Evolutionary conservation across 192 early-diverging fungal species (phyloP).

Genomic region (Backusella tuberculispora): DNA sequence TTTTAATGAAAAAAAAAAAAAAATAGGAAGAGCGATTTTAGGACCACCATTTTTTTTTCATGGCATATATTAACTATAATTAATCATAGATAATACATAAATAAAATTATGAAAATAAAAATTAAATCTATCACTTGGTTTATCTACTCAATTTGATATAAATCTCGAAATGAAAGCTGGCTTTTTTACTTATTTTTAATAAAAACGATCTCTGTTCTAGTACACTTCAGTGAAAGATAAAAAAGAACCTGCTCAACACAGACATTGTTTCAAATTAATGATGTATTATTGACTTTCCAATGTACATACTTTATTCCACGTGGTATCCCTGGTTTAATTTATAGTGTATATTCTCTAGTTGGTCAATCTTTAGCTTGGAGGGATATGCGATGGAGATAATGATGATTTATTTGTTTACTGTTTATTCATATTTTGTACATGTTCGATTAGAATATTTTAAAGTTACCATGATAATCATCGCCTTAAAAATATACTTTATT

Average conservation of each 20-base stretch:
- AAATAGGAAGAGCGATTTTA: constrained; percentile 3
- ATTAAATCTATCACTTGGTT: too few relatives aligned
- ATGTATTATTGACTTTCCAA: not conserved
- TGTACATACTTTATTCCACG: not conserved
- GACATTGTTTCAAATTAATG: too few relatives aligned
- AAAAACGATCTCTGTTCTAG: too few relatives aligned
- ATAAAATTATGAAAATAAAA: not conserved
- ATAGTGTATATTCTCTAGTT: not conserved
- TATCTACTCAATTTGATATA: too few relatives aligned
- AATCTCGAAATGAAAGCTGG: too few relatives aligned
- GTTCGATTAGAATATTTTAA: not conserved
- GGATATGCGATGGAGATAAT: not conserved
- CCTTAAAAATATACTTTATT: not conserved
- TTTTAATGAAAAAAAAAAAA: constrained; percentile 7
- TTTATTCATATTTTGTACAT: not conserved
- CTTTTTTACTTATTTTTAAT: too few relatives aligned
- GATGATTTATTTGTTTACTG: constrained; percentile 7
- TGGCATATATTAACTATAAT: not conserved
- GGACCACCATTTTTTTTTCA: not conserved
- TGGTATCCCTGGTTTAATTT: not conserved
- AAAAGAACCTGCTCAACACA: too few relatives aligned
- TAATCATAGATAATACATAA: not conserved
- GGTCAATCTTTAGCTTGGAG: not conserved
- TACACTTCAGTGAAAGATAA: too few relatives aligned
- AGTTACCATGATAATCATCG: not conserved